Evolutionary conservation across 2,329 filamentous ascomycete species (phyloP), one percentile per base, ranked within the genome.

Genomic region (Fusarium graminum): DNA sequence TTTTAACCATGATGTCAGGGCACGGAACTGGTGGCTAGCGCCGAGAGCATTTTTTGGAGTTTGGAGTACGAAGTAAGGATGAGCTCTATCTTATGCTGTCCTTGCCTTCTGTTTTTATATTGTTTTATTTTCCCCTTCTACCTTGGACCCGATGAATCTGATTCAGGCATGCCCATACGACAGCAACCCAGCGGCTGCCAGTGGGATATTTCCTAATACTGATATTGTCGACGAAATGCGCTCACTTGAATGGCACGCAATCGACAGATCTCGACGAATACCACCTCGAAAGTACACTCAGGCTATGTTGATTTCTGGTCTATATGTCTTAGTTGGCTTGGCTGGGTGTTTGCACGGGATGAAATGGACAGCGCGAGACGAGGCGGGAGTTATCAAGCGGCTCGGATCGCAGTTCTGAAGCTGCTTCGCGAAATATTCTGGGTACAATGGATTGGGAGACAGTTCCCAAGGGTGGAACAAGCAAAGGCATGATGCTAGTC

Each of bases 11-110:
- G 66, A 67, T 60, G 63, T 67, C 66, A 66, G 62, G 70, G 67
- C 59, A 70, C 29, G 68, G 62, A 51, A 65, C 50, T 59, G 62
- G 60, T 63, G 54, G 60, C 54, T 65, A 72, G 72, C 72, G 73
- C 67, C 64, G 56, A 69, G 63, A 74, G 72, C 72, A 67, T 73
- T 68, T 65, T 51, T 39, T 67, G 72, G 70, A 70, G 72, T 74
- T 65, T 52, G 68, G 67, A 61, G 40, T 39, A 63, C 44, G 67
- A 50, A 46, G 41, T 60, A 62, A 63, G 70, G 70, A 72, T 62
- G 54, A 69, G 54, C 56, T 67, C 63, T 44, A 58, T 58, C 69
- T 69, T 68, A 68, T 58, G 61, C 61, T 50, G 63, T 61, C 45
- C 64, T 65, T 63, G 58, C 44, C 65, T 72, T 68, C 53, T 54